Conservation (phyloP, 768 basidiomycete species). For the Porpolomopsis calyptriformis region DNA sequence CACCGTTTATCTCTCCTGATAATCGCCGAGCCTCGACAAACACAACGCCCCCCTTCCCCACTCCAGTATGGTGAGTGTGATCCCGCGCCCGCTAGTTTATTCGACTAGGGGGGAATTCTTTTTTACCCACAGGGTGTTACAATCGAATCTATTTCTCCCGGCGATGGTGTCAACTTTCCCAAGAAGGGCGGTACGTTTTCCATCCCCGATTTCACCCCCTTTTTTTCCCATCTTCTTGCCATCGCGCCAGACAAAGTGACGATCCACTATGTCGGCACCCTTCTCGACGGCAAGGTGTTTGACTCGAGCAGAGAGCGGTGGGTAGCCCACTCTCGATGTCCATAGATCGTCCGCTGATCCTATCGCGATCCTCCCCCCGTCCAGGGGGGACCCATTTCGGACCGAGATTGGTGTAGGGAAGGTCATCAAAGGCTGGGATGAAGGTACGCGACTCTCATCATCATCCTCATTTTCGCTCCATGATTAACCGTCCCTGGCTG, state of each 20-base stretch:
- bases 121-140: conserved; percentile 50
- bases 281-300: conserved; percentile 51
- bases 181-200: conserved; percentile 52
- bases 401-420: conserved; percentile 70
- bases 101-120: conserved; percentile 9
- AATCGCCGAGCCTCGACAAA: conserved; percentile 15
- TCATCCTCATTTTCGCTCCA: neutral
- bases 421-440: conserved; percentile 88
- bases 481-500: no score
- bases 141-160: conserved; percentile 44
- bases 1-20: conserved; percentile 28
- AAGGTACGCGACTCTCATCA: conserved; percentile 40
- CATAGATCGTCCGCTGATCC: conserved; percentile 7
- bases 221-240: conserved; percentile 11
- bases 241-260: conserved; percentile 46
- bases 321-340: conserved; percentile 15
- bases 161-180: conserved; percentile 58
- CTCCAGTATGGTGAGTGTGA: conserved; percentile 22
- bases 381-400: conserved; percentile 48
- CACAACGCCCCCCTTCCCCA: conserved; percentile 12
- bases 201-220: conserved; percentile 9
- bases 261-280: conserved; percentile 75
- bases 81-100: conserved; percentile 11
- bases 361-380: conserved; percentile 7
- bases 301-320: conserved; percentile 75